phyloP scores from a whole-genome alignment of 495 filamentous ascomycete species.

The Tuber microsphaerosporum region DNA sequence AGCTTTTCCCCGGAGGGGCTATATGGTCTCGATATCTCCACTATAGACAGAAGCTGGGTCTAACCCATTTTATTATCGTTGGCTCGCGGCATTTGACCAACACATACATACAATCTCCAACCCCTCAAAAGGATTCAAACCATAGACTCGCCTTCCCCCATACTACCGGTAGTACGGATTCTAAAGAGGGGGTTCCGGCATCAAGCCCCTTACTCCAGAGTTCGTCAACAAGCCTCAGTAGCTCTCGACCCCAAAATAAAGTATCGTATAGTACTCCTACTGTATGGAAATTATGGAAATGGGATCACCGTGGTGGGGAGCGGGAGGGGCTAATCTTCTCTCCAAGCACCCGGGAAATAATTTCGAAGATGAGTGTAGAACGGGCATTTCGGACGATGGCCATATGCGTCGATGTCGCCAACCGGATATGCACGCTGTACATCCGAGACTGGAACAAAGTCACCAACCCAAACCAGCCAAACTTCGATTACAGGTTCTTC shows the following conservation, averaged over 20 bases:
- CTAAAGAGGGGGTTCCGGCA: background rate
- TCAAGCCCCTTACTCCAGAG: background rate
- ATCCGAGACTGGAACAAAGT: constrained; percentile 62
- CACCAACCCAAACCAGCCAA: constrained; percentile 55
- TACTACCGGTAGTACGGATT: background rate
- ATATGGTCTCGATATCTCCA: background rate
- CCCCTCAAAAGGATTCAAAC: background rate
- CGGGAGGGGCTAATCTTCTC: constrained; percentile 60
- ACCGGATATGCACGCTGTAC: constrained; percentile 52
- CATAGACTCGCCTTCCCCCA: background rate
- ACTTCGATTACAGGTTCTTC: constrained; percentile 60
- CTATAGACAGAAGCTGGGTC: background rate
- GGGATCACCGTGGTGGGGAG: constrained; percentile 64
- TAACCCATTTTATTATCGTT: background rate
- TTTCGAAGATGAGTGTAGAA: constrained; percentile 53
- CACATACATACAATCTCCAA: background rate
- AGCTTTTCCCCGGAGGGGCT: background rate
- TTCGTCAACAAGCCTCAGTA: background rate
- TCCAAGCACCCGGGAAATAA: constrained; percentile 52
- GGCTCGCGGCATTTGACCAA: background rate
- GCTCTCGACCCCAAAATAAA: background rate
- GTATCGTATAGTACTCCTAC: background rate
- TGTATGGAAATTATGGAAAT: constrained; percentile 50
- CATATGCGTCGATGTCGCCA: constrained; percentile 54
- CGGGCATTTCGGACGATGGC: constrained; percentile 68